Evolutionary conservation across 768 basidiomycete species (phyloP), one percentile per base, ranked within the genome.

Genomic region (Xerocomus spinulosus): DNA sequence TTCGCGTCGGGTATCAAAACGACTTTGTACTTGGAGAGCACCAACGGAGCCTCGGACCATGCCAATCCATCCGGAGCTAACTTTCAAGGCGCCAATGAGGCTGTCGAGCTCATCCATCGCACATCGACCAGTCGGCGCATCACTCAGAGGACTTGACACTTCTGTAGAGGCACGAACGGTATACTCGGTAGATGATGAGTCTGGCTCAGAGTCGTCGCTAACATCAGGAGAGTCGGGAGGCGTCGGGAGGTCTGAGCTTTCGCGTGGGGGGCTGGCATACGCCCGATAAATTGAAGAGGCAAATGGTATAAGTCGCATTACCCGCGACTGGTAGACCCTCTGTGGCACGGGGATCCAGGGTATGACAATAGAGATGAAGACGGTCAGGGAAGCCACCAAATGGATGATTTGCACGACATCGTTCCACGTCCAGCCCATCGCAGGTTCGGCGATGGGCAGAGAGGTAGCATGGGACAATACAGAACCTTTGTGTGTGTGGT

Each of bases 391-490:
- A 12, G 85, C 81, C 20, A 80, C 52, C 2, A 89, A 68, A 55
- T 89, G 87, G 65, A 85, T 75, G 4, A 71, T 58, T 56, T 87
- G 85, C n/a, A 83, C 57, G 36, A 73, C 66, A 42, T 83, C 77
- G 36, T 71, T 70, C 72, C 76, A 76, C 5, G 71, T 68, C 70
- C 75, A 83, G 30, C 54, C 49, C 3, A 37, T 42, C 23, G 42
- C 30, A 20, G 55, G 46, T 6, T 58, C 36, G 9, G 60, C 33
- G 29, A 66, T 46, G 12, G 23, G 14, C 15, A 21, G n/a, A 13
- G 48, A 12, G 41, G 67, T 55, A 39, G 69, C 50, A 42, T 72
- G 68, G 9, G 74, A 71, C 24, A 86, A 67, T 13, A 87, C 81
- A 8, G 73, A 67, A 6, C 86, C 87, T 12, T 77, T 71, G 50